Base-by-base conservation (phyloP, 345 rosid genomes). In the Laguncularia racemosa region DNA sequence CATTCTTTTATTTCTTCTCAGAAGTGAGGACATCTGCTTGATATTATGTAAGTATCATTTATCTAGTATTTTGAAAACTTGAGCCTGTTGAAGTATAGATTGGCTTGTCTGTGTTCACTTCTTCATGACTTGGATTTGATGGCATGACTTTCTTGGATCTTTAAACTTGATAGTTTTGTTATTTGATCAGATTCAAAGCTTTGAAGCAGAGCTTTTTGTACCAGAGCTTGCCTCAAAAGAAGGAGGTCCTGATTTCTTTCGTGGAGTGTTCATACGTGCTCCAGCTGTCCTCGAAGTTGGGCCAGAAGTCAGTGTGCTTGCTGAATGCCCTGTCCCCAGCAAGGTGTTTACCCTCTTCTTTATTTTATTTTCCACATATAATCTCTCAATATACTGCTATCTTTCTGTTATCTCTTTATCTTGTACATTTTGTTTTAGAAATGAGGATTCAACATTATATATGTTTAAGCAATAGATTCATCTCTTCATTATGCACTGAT, bases 191-290 rank as follows among this genome's bases (percentile, higher is more conserved):
- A 71, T 89, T 71, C 99, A 93, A 73, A 93, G 97, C 75, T 89
- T 93, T 70, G 99, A 89, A 77, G 89, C 95, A 20, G 95, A 89
- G 61, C 74, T 89, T 61, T 70, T 63, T 56, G 95, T 83, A 46
- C 96, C 95, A 46, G 71, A 57, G 57, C 86, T 93, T 16, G 84
- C 84, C 33, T 70, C 91, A 58, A 66, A 74, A 69, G 97, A 93
- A 78, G 96, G 99, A 56, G 97, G 96, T 20, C 75, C 95, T 21
- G 86, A 83, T 65, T 89, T 88, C 53, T 93, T 70, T 61, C 88
- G 91, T 6, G 99, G 88, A 59, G 84, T 93, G 64, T 86, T 93
- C 68, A 93, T 93, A 38, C 97, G 99, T 48, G 95, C 99, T 72
- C 97, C 99, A 49, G 97, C 99, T 14, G 69, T 93, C 56, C 76